These are phyloP conservation scores for Sugiyamaella castrensis DNA, from an alignment of 1,139 yeast genomes.

Conservation along the genomic window DNA sequence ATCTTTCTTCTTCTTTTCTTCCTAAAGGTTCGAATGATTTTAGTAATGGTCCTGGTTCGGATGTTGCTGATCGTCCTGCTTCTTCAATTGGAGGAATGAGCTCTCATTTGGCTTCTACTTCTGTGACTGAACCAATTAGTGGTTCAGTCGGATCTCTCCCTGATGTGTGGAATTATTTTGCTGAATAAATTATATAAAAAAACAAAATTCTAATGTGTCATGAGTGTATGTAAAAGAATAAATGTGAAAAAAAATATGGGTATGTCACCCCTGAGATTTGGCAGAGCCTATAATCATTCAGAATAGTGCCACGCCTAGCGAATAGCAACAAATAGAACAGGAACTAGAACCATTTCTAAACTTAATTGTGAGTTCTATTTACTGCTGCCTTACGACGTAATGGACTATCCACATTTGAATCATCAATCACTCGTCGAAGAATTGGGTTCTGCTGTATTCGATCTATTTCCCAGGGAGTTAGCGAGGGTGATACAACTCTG, in stretches of 20 bases:
- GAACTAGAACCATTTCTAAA: too few species aligned
- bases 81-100: conserved; percentile 1
- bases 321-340: too few species aligned
- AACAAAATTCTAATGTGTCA: too few species aligned
- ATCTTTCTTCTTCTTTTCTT: conserved; percentile 4
- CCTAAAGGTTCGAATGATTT: conserved; percentile 2
- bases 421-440: conserved; percentile 16
- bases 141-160: conserved; percentile 1
- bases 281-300: too few species aligned
- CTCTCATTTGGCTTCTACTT: neutral
- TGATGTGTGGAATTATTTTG: conserved; percentile 13
- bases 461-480: conserved; percentile 32
- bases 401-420: conserved; percentile 14
- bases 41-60: neutral
- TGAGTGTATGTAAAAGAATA: too few species aligned
- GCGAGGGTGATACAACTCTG: neutral
- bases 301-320: too few species aligned
- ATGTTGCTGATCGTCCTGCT: neutral
- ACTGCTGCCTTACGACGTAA: conserved; percentile 3
- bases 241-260: too few species aligned
- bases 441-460: conserved; percentile 21
- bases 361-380: too few species aligned
- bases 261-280: too few species aligned
- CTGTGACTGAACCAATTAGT: conserved; percentile 1
- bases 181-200: neutral